Conservation (phyloP, 805 yeast genomes). For the Schizosaccharomyces japonicus region DNA sequence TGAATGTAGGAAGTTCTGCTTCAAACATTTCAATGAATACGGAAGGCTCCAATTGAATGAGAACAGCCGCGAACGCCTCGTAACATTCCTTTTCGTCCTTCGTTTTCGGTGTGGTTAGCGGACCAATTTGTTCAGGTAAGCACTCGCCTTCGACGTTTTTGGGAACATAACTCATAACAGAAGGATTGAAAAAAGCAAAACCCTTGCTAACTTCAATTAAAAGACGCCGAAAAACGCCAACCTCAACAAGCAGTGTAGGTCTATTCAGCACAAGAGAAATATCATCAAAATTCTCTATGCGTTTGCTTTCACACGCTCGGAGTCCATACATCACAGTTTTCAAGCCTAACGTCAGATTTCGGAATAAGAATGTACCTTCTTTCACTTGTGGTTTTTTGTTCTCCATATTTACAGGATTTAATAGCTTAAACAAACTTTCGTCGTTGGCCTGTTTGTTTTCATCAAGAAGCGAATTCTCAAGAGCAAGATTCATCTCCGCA, state of each 20-base stretch:
- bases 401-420: no score
- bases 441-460: neutral
- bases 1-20: slow-evolving; percentile 53
- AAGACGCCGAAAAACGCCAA: slow-evolving; percentile 45
- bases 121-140: slow-evolving; percentile 16
- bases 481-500: slow-evolving; percentile 46
- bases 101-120: slow-evolving; percentile 11
- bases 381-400: slow-evolving; percentile 24
- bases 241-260: slow-evolving; percentile 36
- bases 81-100: slow-evolving; percentile 80
- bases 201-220: slow-evolving; percentile 72
- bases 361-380: slow-evolving; percentile 69
- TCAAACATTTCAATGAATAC: slow-evolving; percentile 82
- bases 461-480: slow-evolving; percentile 16
- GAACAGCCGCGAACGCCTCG: slow-evolving; percentile 86
- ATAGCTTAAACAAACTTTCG: no score
- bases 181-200: slow-evolving; percentile 36
- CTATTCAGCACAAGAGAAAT: slow-evolving; percentile 53
- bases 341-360: slow-evolving; percentile 70
- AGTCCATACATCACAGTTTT: slow-evolving; percentile 76
- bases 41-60: slow-evolving; percentile 81
- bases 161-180: slow-evolving; percentile 10
- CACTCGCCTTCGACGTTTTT: slow-evolving; percentile 13
- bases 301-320: slow-evolving; percentile 72
- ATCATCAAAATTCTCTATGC: slow-evolving; percentile 51